Conservation (phyloP, 192 early-diverging fungal species). For the Pilaira anomala region DNA sequence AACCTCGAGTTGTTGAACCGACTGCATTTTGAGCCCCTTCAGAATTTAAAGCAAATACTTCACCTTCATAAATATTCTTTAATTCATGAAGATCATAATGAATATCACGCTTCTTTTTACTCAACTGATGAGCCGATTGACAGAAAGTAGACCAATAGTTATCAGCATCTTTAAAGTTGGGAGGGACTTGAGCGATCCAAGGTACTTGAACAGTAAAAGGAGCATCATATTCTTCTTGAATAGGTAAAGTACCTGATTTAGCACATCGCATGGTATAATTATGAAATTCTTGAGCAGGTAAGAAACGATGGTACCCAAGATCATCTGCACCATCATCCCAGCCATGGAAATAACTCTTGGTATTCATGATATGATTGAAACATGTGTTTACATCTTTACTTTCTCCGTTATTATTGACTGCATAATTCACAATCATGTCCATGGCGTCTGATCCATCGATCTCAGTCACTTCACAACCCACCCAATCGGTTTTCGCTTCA, state of each 20-base stretch:
- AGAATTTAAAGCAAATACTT: slow-evolving; percentile 23
- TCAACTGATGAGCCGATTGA: slow-evolving; percentile 17
- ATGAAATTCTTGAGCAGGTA: slow-evolving; percentile 34
- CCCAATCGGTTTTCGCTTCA: slow-evolving; percentile 32
- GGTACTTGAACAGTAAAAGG: slow-evolving; percentile 36
- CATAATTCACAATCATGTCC: slow-evolving; percentile 38
- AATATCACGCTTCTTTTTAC: slow-evolving; percentile 5
- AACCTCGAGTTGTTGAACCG: background rate
- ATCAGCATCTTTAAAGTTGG: slow-evolving; percentile 19
- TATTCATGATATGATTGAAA: slow-evolving; percentile 41
- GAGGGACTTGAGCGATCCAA: slow-evolving; percentile 34
- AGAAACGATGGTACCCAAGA: slow-evolving; percentile 40
- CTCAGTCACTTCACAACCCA: slow-evolving; percentile 32
- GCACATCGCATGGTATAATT: slow-evolving; percentile 32
- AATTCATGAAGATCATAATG: slow-evolving; percentile 17
- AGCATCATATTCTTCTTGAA: slow-evolving; percentile 25
- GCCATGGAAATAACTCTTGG: slow-evolving; percentile 39
- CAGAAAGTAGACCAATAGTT: slow-evolving; percentile 32
- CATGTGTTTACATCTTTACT: slow-evolving; percentile 41
- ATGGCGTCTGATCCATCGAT: slow-evolving; percentile 31
- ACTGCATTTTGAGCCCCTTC: slow-evolving; percentile 9
- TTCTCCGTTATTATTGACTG: slow-evolving; percentile 40
- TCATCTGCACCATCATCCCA: slow-evolving; percentile 43
- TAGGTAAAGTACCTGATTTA: slow-evolving; percentile 20
- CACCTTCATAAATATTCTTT: slow-evolving; percentile 22